Percentiles rank a stretch among this genome's conserved stretches.
Conservation (phyloP, 2,329 filamentous ascomycete genomes). For the Fusarium xylarioides region DNA sequence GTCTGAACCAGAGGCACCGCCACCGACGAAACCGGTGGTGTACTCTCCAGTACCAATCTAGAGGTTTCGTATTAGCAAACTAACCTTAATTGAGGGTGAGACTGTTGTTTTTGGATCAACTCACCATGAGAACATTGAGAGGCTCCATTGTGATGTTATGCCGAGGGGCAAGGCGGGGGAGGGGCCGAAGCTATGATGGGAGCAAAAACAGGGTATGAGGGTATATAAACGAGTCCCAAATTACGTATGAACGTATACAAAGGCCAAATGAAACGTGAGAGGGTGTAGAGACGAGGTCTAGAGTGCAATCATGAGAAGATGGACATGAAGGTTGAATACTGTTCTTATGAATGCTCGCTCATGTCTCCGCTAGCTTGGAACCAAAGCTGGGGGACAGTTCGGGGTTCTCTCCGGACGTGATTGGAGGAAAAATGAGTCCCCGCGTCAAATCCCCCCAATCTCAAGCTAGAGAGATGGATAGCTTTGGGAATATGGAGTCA, state of each 20-base stretch:
- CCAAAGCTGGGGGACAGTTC: slow-evolving; percentile 21
- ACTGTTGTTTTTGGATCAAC: slow-evolving; percentile 15
- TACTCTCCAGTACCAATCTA: slow-evolving; percentile 94
- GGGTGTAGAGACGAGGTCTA: neutral
- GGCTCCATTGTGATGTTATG: slow-evolving; percentile 58
- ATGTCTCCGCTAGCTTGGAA: slow-evolving; percentile 30
- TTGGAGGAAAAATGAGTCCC: slow-evolving; percentile 43
- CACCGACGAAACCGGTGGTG: slow-evolving; percentile 92
- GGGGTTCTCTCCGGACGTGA: slow-evolving; percentile 40
- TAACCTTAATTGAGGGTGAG: neutral
- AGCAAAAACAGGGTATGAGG: slow-evolving; percentile 2
- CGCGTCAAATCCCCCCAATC: slow-evolving; percentile 37
- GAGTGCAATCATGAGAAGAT: slow-evolving; percentile 18
- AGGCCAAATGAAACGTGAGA: neutral
- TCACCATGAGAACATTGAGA: slow-evolving; percentile 75
- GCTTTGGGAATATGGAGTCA: slow-evolving; percentile 27
- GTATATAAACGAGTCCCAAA: neutral
- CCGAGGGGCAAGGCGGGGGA: slow-evolving; percentile 32
- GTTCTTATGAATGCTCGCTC: slow-evolving; percentile 37
- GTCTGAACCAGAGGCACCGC: slow-evolving; percentile 84
- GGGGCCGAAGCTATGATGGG: slow-evolving; percentile 37
- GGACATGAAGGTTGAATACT: slow-evolving; percentile 18
- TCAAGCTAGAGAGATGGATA: slow-evolving; percentile 3
- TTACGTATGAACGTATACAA: neutral
- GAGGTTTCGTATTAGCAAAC: slow-evolving; percentile 1